Base-by-base conservation (phyloP, 2,329 filamentous ascomycete species). In the Trichoderma atrobrunneum region DNA sequence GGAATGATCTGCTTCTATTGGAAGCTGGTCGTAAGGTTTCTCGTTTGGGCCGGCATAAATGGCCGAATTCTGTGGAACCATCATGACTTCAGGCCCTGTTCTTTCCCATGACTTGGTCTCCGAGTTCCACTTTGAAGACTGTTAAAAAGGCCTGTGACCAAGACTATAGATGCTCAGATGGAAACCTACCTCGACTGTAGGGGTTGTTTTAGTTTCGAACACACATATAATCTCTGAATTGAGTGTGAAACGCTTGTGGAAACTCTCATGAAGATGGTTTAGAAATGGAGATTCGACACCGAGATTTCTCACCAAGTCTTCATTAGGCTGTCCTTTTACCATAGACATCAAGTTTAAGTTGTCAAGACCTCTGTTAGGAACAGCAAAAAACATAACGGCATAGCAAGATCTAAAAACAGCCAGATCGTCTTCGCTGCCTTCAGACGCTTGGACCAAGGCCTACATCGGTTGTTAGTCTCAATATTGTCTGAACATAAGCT, bases 371-470 rank as follows among this genome's bases (percentile, higher is more conserved):
- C 75, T 74, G 12, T 80, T 78, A 7, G 78, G 78, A 7, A 79
- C 76, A 14, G 78, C 78, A 54, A 80, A 80, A 34, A 80, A 75
- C 14, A 79, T 21, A 56, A 78, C 26, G 11, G 76, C 76, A 43
- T 72, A 75, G 28, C 74, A 77, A 1, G 76, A 72, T 26, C 74
- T 72, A 7, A 65, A 74, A 3, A 77, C 11, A 18, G 74, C 48
- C 8, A 51, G 24, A 8, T 74, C 72, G 1, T 59, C 34, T 7
- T 68, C 16, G 28, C 51, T 57, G 14, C 71, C 72, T 26, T 70
- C 72, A 21, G 39, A 26, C 34, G 75, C 73, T 12, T 72, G 64
- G 5, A 75, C 39, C 8, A 78, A 72, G 24, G 75, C 74, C 77
- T 77, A 39, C 2, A 56, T 16, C 5, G 14, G 10, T 14, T 16